Evolutionary conservation across 306 rosid species (phyloP).

Genomic region (Canavalia gladiata): DNA sequence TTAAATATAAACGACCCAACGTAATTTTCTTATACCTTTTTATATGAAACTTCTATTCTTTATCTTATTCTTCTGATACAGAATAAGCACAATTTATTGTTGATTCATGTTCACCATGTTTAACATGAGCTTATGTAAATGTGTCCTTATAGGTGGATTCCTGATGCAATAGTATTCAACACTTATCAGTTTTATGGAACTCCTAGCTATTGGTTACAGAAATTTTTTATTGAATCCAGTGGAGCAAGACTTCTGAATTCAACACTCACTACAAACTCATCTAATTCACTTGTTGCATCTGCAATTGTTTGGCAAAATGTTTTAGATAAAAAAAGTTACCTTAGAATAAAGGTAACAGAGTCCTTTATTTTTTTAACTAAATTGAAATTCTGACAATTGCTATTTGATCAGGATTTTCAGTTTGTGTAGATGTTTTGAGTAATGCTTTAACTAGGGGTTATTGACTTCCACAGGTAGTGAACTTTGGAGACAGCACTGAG

Average conservation of each 20-base stretch:
- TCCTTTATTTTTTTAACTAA: background rate
- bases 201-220: conserved; percentile 23
- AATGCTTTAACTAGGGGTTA: background rate
- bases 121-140: background rate
- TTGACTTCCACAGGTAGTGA: conserved; percentile 63
- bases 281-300: conserved; percentile 19
- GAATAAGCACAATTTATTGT: background rate
- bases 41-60: background rate
- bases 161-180: conserved; percentile 9
- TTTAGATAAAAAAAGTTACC: background rate
- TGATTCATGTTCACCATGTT: background rate
- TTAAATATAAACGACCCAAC: background rate
- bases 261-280: background rate
- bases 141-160: conserved; percentile 1
- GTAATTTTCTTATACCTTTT: background rate
- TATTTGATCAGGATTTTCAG: background rate
- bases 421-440: background rate
- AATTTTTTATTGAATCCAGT: conserved; percentile 2
- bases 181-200: conserved; percentile 1
- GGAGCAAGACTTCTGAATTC: conserved; percentile 20
- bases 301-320: conserved; percentile 5
- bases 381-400: background rate
- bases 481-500: conserved; percentile 59
- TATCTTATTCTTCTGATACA: background rate
- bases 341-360: conserved; percentile 10